Percentiles rank a stretch among this genome's conserved stretches.
These are phyloP conservation scores for Endoconidiophora polonica DNA, from an alignment of 2,329 filamentous ascomycete genomes.

Conservation along the genomic window DNA sequence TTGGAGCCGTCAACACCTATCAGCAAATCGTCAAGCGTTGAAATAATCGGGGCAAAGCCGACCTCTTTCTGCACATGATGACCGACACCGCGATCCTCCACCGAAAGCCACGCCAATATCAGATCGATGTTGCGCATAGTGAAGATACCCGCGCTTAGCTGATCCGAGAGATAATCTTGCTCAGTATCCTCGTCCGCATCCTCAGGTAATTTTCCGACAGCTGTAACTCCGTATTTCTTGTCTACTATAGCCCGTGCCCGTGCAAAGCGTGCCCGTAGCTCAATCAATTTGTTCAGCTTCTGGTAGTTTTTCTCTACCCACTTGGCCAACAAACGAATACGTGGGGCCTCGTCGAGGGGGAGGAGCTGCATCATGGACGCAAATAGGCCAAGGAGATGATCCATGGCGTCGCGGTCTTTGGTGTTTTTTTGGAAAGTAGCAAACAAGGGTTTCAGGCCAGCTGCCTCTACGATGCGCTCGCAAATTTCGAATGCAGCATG, in stretches of 20 bases:
- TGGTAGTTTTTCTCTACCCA: constrained; percentile 91
- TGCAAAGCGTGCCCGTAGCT: constrained; percentile 54
- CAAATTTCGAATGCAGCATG: constrained; percentile 44
- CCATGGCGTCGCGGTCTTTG: constrained; percentile 48
- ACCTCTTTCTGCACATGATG: constrained; percentile 46
- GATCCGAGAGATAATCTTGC: constrained; percentile 55
- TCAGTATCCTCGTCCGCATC: constrained; percentile 36
- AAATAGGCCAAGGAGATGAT: constrained; percentile 76
- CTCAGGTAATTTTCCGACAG: constrained; percentile 8
- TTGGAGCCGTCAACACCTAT: constrained; percentile 33
- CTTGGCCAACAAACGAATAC: constrained; percentile 78
- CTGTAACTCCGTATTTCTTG: constrained; percentile 17
- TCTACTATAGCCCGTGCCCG: constrained; percentile 46
- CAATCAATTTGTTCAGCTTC: constrained; percentile 59
- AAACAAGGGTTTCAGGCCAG: constrained; percentile 72
- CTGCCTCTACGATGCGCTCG: constrained; percentile 60
- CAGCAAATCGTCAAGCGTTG: constrained; percentile 47
- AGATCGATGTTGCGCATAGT: constrained; percentile 70
- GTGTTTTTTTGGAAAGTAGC: constrained; percentile 69
- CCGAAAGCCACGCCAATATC: constrained; percentile 75
- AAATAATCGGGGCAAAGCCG: constrained; percentile 43
- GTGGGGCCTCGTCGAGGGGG: constrained; percentile 57
- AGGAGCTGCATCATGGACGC: constrained; percentile 64
- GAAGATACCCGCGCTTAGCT: constrained; percentile 73
- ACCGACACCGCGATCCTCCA: constrained; percentile 67